A percentile compares a stretch with the other conserved stretches of the same genome.
Evolutionary conservation across 768 basidiomycete species (phyloP).

Genomic region (Cantharellus cinnabarinus): DNA sequence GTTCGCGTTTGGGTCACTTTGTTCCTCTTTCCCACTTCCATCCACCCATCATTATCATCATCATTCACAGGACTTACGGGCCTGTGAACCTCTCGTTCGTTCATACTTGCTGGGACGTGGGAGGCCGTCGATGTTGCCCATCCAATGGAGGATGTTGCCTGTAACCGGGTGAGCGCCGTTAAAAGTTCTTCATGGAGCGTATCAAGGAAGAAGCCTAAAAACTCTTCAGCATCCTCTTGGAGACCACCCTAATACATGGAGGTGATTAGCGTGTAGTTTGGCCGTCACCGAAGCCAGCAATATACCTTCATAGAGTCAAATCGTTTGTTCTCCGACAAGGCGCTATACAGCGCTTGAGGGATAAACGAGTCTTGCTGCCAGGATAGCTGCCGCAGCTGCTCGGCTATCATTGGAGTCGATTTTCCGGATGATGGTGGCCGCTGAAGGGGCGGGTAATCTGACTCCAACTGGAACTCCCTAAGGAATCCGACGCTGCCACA

Average conservation of each 20-base stretch:
- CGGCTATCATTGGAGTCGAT: conserved; percentile 1
- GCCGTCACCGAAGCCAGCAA: conserved; percentile 8
- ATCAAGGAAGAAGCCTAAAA: conserved; percentile 91
- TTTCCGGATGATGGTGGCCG: background rate
- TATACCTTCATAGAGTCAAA: conserved; percentile 83
- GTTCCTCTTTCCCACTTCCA: conserved; percentile 84
- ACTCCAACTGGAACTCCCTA: conserved; percentile 36
- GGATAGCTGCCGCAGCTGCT: background rate
- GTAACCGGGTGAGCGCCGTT: conserved; percentile 34
- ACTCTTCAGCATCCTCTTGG: conserved; percentile 97
- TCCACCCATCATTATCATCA: conserved; percentile 41
- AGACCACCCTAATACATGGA: conserved; percentile 43
- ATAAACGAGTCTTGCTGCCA: conserved; percentile 47
- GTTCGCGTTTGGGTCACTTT: conserved; percentile 59
- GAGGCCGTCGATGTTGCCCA: background rate
- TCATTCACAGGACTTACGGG: conserved; percentile 14
- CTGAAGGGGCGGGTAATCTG: background rate
- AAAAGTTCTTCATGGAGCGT: conserved; percentile 84
- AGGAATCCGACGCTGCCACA: conserved; percentile 40
- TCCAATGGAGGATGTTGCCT: conserved; percentile 12
- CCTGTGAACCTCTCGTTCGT: conserved; percentile 14
- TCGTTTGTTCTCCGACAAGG: conserved; percentile 79
- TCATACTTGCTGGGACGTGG: background rate
- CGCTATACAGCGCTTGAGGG: conserved; percentile 74
- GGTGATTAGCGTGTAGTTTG: background rate